Percentiles rank a stretch among this genome's conserved stretches.
Evolutionary conservation across 1,139 yeast genomes (phyloP).

Genomic region (Pichia sp.): DNA sequence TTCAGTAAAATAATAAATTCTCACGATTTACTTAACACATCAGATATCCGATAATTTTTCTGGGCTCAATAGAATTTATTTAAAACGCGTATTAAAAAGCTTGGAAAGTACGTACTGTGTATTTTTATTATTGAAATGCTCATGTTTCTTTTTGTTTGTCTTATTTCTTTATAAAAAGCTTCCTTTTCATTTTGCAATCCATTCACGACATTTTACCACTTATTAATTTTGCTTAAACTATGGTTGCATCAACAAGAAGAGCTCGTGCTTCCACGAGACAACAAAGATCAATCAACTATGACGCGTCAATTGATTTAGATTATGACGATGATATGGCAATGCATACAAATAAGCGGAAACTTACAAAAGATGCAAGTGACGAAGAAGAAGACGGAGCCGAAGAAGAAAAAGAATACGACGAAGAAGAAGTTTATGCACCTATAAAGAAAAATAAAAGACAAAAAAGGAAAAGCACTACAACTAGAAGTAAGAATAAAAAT

Average conservation of each 20-base stretch:
- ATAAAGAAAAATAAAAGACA: neutral
- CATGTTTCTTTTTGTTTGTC: neutral
- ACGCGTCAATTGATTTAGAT: constrained; percentile 12
- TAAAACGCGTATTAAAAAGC: neutral
- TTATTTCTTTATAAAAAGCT: neutral
- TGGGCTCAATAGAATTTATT: no score
- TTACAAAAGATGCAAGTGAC: neutral
- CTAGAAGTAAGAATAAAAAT: neutral
- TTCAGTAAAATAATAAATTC: constrained; percentile 11
- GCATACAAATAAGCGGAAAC: neutral
- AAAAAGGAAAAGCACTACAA: neutral
- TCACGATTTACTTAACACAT: constrained; percentile 4
- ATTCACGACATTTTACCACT: no score
- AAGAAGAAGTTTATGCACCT: neutral
- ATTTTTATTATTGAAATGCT: neutral
- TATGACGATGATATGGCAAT: neutral
- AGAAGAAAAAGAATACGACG: constrained; percentile 6
- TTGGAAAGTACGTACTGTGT: neutral
- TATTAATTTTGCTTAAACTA: neutral
- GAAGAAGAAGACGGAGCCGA: constrained; percentile 3
- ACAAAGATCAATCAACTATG: constrained; percentile 2
- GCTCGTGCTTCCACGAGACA: constrained; percentile 4
- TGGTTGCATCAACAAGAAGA: constrained; percentile 1
- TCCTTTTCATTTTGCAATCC: no score
- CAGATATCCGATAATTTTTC: no score